phyloP scores from a whole-genome alignment of 331 rosid species.

The Prunus yedoensis region DNA sequence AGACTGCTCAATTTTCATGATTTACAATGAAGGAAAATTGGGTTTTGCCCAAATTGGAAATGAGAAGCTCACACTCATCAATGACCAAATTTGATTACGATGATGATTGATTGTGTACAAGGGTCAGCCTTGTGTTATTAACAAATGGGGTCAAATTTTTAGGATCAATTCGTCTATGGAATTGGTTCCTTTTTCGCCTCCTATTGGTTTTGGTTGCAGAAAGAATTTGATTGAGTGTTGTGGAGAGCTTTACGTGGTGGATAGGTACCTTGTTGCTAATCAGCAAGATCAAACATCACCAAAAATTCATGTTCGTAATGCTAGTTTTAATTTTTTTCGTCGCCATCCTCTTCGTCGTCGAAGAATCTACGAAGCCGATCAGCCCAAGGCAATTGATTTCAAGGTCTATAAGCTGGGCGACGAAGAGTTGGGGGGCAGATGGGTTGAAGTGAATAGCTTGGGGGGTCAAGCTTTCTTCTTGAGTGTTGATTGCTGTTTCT shows the following conservation, averaged over 20 bases:
- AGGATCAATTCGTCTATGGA: constrained; percentile 36
- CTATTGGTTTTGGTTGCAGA: constrained; percentile 27
- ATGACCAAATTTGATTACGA: constrained; percentile 24
- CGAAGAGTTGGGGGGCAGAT: background rate
- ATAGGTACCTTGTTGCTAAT: constrained; percentile 22
- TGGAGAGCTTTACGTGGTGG: constrained; percentile 49
- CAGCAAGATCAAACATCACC: background rate
- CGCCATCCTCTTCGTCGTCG: background rate
- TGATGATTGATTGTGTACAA: constrained; percentile 42
- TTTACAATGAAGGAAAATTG: constrained; percentile 26
- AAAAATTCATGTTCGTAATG: background rate
- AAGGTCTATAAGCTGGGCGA: constrained; percentile 5
- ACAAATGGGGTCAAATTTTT: constrained; percentile 40
- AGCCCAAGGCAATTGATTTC: background rate
- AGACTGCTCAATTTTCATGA: constrained; percentile 14
- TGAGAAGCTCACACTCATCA: constrained; percentile 15
- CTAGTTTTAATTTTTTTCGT: background rate
- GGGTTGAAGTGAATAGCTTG: constrained; percentile 25
- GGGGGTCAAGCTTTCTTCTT: constrained; percentile 41
- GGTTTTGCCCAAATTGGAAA: constrained; percentile 31
- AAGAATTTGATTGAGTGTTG: constrained; percentile 49
- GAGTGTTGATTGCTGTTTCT: constrained; percentile 36
- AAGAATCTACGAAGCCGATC: background rate
- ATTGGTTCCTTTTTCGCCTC: constrained; percentile 43
- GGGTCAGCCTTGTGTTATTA: constrained; percentile 39